A percentile compares a stretch with the other conserved stretches of the same genome.
phyloP scores from a whole-genome alignment of 2,329 filamentous ascomycete species.

The Arthrobotrys megalospora region DNA sequence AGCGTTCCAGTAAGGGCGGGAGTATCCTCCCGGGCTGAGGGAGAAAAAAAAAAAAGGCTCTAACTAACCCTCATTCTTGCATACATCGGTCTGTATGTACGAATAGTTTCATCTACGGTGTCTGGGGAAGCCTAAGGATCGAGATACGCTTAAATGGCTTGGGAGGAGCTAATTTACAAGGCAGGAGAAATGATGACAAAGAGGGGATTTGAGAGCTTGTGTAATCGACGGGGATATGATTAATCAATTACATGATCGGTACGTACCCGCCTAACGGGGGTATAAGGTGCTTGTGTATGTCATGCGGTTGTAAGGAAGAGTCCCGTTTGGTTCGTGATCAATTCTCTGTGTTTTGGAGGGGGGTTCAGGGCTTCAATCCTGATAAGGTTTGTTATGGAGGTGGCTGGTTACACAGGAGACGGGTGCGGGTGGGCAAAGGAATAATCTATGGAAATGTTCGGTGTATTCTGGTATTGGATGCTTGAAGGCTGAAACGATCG shows the following conservation, averaged over 20 bases:
- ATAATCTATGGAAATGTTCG: slow-evolving; percentile 30
- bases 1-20: slow-evolving; percentile 4
- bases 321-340: slow-evolving; percentile 32
- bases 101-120: neutral
- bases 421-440: slow-evolving; percentile 9
- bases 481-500: slow-evolving; percentile 17
- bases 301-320: slow-evolving; percentile 21
- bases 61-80: neutral
- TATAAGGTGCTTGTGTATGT: slow-evolving; percentile 11
- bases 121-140: slow-evolving; percentile 1
- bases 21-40: neutral
- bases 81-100: slow-evolving; percentile 2
- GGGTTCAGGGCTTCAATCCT: neutral
- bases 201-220: slow-evolving; percentile 5
- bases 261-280: slow-evolving; percentile 17
- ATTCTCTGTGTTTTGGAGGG: neutral
- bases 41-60: neutral
- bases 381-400: slow-evolving; percentile 39
- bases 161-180: slow-evolving; percentile 1
- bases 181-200: slow-evolving; percentile 28
- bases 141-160: neutral
- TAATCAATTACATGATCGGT: slow-evolving; percentile 32
- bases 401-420: slow-evolving; percentile 57
- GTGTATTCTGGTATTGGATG: slow-evolving; percentile 13
- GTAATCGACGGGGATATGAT: slow-evolving; percentile 32